Base-by-base conservation (phyloP, 2,329 filamentous ascomycete genomes). In the Alternaria dauci region DNA sequence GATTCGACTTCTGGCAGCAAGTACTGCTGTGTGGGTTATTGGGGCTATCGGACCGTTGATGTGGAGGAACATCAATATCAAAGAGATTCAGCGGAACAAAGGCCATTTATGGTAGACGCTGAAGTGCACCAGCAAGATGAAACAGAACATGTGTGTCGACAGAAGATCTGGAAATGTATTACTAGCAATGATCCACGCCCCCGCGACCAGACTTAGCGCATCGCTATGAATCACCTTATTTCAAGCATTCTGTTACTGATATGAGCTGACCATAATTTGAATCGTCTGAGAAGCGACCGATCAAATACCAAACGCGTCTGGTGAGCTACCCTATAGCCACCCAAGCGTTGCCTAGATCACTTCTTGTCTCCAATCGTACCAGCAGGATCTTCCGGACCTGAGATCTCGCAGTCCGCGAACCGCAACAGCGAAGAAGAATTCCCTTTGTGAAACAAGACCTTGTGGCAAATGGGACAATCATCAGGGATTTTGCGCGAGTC, bases 31-130 rank as follows among this genome's bases (percentile, higher is more conserved):
- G 1, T 67, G 61, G 51, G 47, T 42, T 5, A 4, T 69, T 9
- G 55, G 57, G 0, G 47, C 60, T 4, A 43, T 60, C 2, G 63
- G 63, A n/a, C 59, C 65, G 14, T 57, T 66, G 12, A 39, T 63
- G 52, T 61, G 65, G 47, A 58, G 18, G 14, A 65, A 69, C 8
- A 60, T 59, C 18, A 51, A 69, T 7, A 57, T 69, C 0, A 56
- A 62, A 16, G 12, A 54, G 2, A 30, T 61, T 1, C 48, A 51
- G 12, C 61, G 68, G 44, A 39, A 20, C 2, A 69, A 68, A 46
- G 63, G 61, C 18, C n/a, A 57, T 5, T 7, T 57, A 1, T 57
- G 54, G 46, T 48, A 47, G 8, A 23, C 20, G 20, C 20, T 23
- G 20, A 23, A 4, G 20, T 23, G 20, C 4, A 23, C 20, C 20